Evolutionary conservation across 2,329 filamentous ascomycete genomes (phyloP).

Genomic region (Ustulina deusta): DNA sequence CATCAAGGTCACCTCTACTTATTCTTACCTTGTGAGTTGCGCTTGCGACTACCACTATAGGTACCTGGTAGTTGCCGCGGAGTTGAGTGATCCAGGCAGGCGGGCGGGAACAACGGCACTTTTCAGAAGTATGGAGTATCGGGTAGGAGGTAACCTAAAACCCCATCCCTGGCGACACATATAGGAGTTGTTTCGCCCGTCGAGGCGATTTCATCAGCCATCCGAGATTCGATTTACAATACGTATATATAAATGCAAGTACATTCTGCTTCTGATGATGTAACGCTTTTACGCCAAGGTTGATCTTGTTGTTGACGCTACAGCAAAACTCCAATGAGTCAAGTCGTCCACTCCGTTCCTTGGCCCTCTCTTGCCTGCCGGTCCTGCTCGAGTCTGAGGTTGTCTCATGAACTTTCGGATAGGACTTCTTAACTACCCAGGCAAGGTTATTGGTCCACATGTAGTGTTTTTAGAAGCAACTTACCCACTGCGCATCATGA

Average conservation of each 20-base stretch:
- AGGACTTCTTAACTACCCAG: background rate
- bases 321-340: background rate
- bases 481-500: background rate
- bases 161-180: constrained; percentile 12
- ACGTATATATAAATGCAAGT: background rate
- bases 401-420: constrained; percentile 7
- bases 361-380: background rate
- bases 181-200: constrained; percentile 21
- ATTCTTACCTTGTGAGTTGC: background rate
- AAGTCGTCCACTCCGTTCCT: background rate
- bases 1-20: too few species aligned
- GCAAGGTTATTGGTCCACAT: background rate
- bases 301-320: background rate
- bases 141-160: constrained; percentile 6
- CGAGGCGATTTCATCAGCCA: constrained; percentile 14
- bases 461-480: background rate
- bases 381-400: background rate
- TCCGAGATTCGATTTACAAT: background rate
- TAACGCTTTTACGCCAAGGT: background rate
- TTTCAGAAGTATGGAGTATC: background rate
- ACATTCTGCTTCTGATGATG: background rate
- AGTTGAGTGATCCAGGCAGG: background rate
- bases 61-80: too few species aligned
- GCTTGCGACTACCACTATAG: too few species aligned
- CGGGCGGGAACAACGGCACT: constrained; percentile 4